phyloP scores from a whole-genome alignment of 768 basidiomycete genomes.

The Termitomyces sp. region DNA sequence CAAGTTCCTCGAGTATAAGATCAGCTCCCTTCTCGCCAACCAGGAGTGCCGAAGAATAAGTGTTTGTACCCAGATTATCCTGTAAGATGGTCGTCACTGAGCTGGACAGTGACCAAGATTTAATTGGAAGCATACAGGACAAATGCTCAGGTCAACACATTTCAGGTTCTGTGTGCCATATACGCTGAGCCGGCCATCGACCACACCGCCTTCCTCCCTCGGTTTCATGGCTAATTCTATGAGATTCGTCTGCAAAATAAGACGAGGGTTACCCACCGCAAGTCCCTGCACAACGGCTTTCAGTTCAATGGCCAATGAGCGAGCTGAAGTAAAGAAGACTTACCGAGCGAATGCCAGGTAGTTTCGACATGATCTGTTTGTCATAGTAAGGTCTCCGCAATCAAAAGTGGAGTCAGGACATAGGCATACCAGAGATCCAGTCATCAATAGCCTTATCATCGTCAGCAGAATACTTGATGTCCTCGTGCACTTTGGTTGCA shows the following conservation, averaged over 20 bases:
- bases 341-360: constrained; percentile 69
- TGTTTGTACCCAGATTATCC: constrained; percentile 71
- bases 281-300: constrained; percentile 24
- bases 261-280: constrained; percentile 28
- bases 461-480: constrained; percentile 60
- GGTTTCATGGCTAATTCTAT: constrained; percentile 54
- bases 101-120: background rate
- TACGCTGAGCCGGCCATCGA: constrained; percentile 58
- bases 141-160: constrained; percentile 64
- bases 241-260: background rate
- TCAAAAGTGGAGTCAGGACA: background rate
- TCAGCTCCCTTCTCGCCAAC: constrained; percentile 67
- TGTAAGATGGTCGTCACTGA: constrained; percentile 14
- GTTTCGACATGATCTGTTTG: constrained; percentile 61
- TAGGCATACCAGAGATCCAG: constrained; percentile 45
- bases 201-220: constrained; percentile 57
- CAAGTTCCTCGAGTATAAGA: constrained; percentile 58
- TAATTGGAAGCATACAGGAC: constrained; percentile 41
- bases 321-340: constrained; percentile 7
- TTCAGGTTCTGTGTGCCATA: constrained; percentile 65
- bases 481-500: constrained; percentile 51
- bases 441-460: constrained; percentile 71
- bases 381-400: background rate
- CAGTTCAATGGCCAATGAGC: background rate
- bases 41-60: constrained; percentile 63